Conservation (phyloP, 495 filamentous ascomycete genomes). For the Bathelium albidoporum region DNA sequence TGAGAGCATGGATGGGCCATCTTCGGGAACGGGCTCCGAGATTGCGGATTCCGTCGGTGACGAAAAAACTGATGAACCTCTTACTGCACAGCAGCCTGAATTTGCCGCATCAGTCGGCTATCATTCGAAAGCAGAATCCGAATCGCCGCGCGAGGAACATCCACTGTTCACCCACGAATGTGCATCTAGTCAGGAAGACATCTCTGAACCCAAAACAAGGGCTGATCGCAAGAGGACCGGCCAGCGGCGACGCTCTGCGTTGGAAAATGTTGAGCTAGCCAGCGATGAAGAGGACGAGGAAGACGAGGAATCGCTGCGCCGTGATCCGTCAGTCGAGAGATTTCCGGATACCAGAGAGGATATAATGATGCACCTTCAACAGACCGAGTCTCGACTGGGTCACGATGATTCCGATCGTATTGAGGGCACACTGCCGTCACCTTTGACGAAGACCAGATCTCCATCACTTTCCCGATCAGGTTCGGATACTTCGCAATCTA, state of each 20-base stretch:
- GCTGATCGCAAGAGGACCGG: not conserved
- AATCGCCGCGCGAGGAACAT: not conserved
- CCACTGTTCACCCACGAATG: not conserved
- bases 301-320: not conserved
- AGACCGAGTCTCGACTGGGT: not conserved
- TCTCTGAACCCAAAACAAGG: not conserved
- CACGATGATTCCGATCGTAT: not conserved
- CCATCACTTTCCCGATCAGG: not conserved
- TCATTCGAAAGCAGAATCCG: not conserved
- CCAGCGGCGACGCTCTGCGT: not conserved
- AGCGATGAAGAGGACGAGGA: not conserved
- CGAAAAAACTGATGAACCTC: not conserved
- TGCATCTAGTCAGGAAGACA: not conserved
- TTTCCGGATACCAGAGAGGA: not conserved
- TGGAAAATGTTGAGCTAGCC: not conserved
- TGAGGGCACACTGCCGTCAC: not conserved
- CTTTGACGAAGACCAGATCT: not conserved
- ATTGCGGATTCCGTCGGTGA: not conserved
- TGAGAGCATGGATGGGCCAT: not conserved
- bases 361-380: slow-evolving; percentile 3
- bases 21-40: not conserved
- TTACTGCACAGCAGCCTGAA: not conserved
- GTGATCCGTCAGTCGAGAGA: not conserved
- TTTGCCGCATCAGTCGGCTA: not conserved
- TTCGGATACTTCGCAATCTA: not conserved